These are phyloP conservation scores for Botrytis aclada DNA, from an alignment of 2,329 filamentous ascomycete species.

Conservation along the genomic window DNA sequence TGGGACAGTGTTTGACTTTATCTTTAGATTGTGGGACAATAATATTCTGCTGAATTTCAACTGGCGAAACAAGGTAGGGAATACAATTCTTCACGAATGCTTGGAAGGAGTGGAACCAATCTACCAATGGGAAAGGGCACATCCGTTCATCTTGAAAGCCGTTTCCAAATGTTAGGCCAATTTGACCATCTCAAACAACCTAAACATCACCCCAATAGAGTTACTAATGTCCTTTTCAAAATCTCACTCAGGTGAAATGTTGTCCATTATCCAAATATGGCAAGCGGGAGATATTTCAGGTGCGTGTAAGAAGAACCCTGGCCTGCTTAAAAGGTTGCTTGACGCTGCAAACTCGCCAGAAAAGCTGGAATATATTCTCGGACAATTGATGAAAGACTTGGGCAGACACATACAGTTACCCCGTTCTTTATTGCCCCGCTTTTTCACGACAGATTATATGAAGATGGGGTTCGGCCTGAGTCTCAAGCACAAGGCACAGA, in stretches of 20 bases:
- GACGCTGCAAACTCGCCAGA: neutral
- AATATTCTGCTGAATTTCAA: neutral
- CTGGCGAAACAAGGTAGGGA: neutral
- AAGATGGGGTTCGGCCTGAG: neutral
- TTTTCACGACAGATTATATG: neutral
- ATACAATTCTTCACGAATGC: neutral
- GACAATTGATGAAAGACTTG: neutral
- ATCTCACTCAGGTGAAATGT: rapidly evolving
- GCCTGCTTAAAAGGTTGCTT: neutral
- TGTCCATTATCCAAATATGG: neutral
- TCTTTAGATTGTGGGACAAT: neutral
- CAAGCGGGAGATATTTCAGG: neutral
- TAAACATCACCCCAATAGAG: neutral
- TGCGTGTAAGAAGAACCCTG: too few species aligned
- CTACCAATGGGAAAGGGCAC: neutral
- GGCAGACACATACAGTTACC: neutral
- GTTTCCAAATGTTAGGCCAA: neutral
- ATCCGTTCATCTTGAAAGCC: neutral
- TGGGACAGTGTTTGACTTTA: rapidly evolving
- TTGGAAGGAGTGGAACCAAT: neutral
- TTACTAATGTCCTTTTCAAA: neutral
- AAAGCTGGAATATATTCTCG: neutral
- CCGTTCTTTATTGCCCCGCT: neutral
- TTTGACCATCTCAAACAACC: neutral
- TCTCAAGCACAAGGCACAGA: too few species aligned